These are phyloP conservation scores for Suillus weaverae DNA, from an alignment of 768 basidiomycete species.

Conservation along the genomic window DNA sequence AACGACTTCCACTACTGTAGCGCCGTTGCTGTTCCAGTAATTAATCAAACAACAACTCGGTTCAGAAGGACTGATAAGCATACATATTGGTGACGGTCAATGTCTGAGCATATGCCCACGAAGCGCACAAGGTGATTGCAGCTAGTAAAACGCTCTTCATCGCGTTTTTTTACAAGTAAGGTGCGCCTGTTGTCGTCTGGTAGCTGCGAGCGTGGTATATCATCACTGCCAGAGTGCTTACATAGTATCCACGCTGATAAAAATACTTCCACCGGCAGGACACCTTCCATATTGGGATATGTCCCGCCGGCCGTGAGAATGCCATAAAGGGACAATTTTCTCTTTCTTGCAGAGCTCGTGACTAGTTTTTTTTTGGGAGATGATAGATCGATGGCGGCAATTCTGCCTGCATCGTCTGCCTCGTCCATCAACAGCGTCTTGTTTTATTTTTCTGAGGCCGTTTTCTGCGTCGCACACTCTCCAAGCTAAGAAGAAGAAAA, in stretches of 20 bases:
- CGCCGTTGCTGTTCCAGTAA: conserved; percentile 40
- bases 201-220: not conserved
- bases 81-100: conserved; percentile 49
- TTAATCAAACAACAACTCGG: conserved; percentile 13
- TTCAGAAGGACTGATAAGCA: conserved; percentile 18
- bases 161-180: conserved; percentile 10
- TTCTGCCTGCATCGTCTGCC: conserved; percentile 13
- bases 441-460: conserved; percentile 17
- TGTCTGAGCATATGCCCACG: conserved; percentile 43
- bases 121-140: conserved; percentile 19
- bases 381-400: conserved; percentile 29
- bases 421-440: conserved; percentile 16
- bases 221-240: not conserved
- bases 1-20: conserved; percentile 51
- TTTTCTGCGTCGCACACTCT: conserved; percentile 41
- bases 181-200: conserved; percentile 5
- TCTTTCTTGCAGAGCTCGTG: conserved; percentile 6
- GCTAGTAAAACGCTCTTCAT: conserved; percentile 20
- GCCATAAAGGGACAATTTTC: not conserved
- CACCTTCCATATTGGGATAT: not conserved
- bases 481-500: conserved; percentile 64
- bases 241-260: not conserved
- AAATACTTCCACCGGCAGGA: not conserved
- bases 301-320: not conserved
- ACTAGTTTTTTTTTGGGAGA: conserved; percentile 17